A percentile compares a stretch with the other conserved stretches of the same genome.
These are phyloP conservation scores for Morella rubra DNA, from an alignment of 306 rosid genomes.

Conservation along the genomic window DNA sequence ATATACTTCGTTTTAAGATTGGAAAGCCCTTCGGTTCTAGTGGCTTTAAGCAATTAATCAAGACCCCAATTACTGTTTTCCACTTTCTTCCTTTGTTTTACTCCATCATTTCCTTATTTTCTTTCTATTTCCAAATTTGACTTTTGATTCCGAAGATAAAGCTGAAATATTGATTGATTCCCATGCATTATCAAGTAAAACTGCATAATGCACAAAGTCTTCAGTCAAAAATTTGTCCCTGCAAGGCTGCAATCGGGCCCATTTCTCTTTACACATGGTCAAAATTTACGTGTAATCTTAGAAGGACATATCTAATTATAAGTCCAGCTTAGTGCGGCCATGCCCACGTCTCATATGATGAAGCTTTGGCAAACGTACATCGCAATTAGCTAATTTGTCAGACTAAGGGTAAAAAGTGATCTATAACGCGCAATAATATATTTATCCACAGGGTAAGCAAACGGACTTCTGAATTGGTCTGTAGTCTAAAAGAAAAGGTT, in stretches of 20 bases:
- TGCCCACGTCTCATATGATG: neutral
- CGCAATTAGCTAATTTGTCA: neutral
- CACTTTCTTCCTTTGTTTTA: slow-evolving; percentile 13
- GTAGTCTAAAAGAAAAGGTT: neutral
- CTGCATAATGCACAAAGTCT: slow-evolving; percentile 28
- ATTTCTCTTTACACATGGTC: slow-evolving; percentile 35
- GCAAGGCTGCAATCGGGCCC: slow-evolving; percentile 45
- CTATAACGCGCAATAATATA: neutral
- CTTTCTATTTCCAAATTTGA: neutral
- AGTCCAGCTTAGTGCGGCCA: neutral
- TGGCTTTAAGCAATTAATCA: slow-evolving; percentile 14
- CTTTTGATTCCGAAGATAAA: slow-evolving; percentile 33
- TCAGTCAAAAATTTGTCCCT: slow-evolving; percentile 45
- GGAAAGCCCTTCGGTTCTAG: neutral
- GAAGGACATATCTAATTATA: neutral
- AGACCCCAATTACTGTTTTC: slow-evolving; percentile 7
- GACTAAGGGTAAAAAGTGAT: neutral
- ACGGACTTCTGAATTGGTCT: slow-evolving; percentile 4
- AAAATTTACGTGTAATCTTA: slow-evolving; percentile 34
- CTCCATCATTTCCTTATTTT: neutral
- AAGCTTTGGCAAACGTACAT: neutral
- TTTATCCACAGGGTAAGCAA: neutral
- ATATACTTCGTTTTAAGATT: neutral
- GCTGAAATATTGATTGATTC: slow-evolving; percentile 36
- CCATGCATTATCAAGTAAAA: slow-evolving; percentile 24